These are phyloP conservation scores for Cetraspora pellucida DNA, from an alignment of 192 early-diverging fungal species.

Conservation along the genomic window DNA sequence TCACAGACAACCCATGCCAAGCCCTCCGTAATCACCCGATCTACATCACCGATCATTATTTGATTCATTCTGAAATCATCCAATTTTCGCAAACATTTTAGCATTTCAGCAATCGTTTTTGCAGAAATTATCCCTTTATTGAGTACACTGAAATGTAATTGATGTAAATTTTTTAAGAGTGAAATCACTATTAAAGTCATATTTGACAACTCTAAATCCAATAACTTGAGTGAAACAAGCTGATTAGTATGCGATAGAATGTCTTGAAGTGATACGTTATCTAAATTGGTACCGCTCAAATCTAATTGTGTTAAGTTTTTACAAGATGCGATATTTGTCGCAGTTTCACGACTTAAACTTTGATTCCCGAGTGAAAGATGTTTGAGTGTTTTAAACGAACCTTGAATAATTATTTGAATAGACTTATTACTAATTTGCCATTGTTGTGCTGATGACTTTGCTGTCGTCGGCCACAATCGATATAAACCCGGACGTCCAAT, in stretches of 20 bases:
- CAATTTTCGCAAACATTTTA: slow-evolving; percentile 9
- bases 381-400: background rate
- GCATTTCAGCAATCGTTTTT: background rate
- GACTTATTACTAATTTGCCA: slow-evolving; percentile 11
- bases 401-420: background rate
- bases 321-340: background rate
- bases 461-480: background rate
- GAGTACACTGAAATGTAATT: slow-evolving; percentile 11
- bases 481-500: slow-evolving; percentile 10
- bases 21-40: background rate
- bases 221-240: background rate
- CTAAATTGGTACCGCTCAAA: slow-evolving; percentile 13
- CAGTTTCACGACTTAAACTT: slow-evolving; percentile 2
- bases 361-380: slow-evolving; percentile 14
- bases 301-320: background rate
- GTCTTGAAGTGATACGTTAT: slow-evolving; percentile 1
- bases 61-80: slow-evolving; percentile 25
- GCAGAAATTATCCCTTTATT: background rate
- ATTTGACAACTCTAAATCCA: slow-evolving; percentile 3
- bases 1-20: slow-evolving; percentile 8
- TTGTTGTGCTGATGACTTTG: background rate
- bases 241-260: background rate
- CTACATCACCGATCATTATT: slow-evolving; percentile 17
- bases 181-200: slow-evolving; percentile 14
- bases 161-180: background rate